Evolutionary conservation across 1,139 yeast species (phyloP), one percentile per base, ranked within the genome.

Genomic region (Saccharomycopsis hybrid): DNA sequence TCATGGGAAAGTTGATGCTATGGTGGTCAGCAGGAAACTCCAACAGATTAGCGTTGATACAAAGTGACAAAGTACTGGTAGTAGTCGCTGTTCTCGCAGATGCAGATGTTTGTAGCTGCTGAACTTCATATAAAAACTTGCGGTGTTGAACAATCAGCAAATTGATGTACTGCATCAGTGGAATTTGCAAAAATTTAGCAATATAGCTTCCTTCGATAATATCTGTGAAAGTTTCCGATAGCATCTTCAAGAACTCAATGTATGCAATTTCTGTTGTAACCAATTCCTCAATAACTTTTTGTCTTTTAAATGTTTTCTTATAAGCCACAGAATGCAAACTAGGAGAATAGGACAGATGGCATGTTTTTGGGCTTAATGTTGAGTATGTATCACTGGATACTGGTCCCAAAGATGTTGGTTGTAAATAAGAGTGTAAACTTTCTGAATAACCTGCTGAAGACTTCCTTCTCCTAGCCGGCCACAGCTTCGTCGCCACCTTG

Each of bases 211-310:
- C 24, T 33, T 43, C 47, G 9, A 48, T 5, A n/a, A 48, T 33
- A 8, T 29, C 39, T 25, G 25, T 33, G 24, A 36, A 48, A 7
- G 47, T 67, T 31, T 58, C 66, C 3, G 68, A 63, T 9, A 78
- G 61, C 50, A 74, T 60, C 38, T 65, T 65, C 44, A 79, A 59
- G 1, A 74, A 71, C 38, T 67, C 64, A 13, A 76, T 60, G 55
- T 76, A 78, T 1, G 62, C 64, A 30, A 66, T 67, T 58, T 79
- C 84, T 18, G 77, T 76, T 7, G 67, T 69, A 0, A 72, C 49
- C 2, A 78, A 58, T 58, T 79, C 85, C 51, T 73, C 72, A 13
- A 77, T 60, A 8, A 71, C 63, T 41, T 65, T 67, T 36, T 60
- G 62, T 45, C 76, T 56, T 33, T 65, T 64, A 47, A 60, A 65